Percentiles rank a stretch among this genome's conserved stretches.
Evolutionary conservation across 441 rosid genomes (phyloP).

Genomic region (Geranium incanum): DNA sequence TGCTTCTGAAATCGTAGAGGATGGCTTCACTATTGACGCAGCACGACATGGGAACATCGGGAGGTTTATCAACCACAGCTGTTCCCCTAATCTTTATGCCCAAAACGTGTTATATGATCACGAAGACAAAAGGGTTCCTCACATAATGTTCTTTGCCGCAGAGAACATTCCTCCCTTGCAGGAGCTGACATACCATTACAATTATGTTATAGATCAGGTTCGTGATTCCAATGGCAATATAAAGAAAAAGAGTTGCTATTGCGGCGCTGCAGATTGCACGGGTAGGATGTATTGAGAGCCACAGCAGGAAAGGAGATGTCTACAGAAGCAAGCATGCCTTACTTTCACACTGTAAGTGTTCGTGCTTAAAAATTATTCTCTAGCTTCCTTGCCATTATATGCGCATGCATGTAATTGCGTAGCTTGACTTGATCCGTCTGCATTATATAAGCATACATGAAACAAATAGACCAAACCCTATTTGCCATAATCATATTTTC

Average conservation of each 20-base stretch:
- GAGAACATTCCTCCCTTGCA: constrained; percentile 86
- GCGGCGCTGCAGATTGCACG: constrained; percentile 71
- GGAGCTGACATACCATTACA: constrained; percentile 76
- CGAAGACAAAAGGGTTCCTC: constrained; percentile 66
- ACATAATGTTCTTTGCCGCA: constrained; percentile 74
- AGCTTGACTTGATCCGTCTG: neutral
- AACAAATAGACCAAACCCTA: too few species aligned
- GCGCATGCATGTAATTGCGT: neutral
- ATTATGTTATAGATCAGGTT: constrained; percentile 58
- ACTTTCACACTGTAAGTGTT: constrained; percentile 15
- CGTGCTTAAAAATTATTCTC: neutral
- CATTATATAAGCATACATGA: neutral
- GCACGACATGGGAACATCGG: constrained; percentile 63
- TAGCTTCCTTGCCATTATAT: neutral
- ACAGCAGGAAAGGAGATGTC: constrained; percentile 9
- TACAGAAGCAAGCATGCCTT: neutral
- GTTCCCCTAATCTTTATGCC: constrained; percentile 87
- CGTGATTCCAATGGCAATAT: constrained; percentile 59
- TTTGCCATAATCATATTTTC: too few species aligned
- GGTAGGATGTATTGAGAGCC: constrained; percentile 72
- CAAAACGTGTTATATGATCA: constrained; percentile 82
- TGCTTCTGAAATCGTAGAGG: constrained; percentile 30
- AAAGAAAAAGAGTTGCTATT: constrained; percentile 59
- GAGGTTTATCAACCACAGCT: constrained; percentile 85
- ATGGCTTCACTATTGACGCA: constrained; percentile 81